Percentiles rank a stretch among this genome's conserved stretches.
Evolutionary conservation across 2,329 filamentous ascomycete species (phyloP).

Genomic region (Pochonia chlamydosporia): DNA sequence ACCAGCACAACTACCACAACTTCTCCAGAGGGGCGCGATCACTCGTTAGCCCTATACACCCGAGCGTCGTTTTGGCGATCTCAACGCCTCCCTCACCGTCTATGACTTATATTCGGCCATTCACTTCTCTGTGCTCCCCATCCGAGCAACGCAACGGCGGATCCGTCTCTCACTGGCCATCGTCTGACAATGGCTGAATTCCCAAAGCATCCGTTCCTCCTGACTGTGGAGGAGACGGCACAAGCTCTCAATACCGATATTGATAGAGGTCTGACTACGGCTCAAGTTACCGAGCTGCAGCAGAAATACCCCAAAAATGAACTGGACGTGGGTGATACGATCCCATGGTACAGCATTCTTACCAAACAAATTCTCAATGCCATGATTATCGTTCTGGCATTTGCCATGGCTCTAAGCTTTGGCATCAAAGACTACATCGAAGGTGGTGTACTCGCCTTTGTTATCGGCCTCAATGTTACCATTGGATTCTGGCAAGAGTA

Average conservation of each 20-base stretch:
- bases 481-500: conserved; percentile 64
- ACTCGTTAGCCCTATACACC: conserved; percentile 1
- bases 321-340: conserved; percentile 60
- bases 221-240: conserved; percentile 57
- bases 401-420: conserved; percentile 69
- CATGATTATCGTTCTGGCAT: conserved; percentile 70
- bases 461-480: conserved; percentile 63
- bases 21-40: neutral
- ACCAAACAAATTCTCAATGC: conserved; percentile 70
- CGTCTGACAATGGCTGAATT: conserved; percentile 32
- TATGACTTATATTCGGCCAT: conserved; percentile 15
- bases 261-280: conserved; percentile 59
- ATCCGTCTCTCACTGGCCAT: conserved; percentile 6
- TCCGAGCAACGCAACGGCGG: conserved; percentile 12
- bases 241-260: conserved; percentile 55
- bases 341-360: conserved; percentile 67
- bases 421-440: conserved; percentile 63
- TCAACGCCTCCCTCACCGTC: conserved; percentile 8
- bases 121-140: conserved; percentile 9
- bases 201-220: conserved; percentile 53
- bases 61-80: conserved; percentile 5
- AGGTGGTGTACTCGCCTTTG: conserved; percentile 59
- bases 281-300: conserved; percentile 53
- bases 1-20: neutral
- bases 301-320: conserved; percentile 62